Base-by-base conservation (phyloP, 225 moss, liverwort and hornwort species). In the Neckera pumila region DNA sequence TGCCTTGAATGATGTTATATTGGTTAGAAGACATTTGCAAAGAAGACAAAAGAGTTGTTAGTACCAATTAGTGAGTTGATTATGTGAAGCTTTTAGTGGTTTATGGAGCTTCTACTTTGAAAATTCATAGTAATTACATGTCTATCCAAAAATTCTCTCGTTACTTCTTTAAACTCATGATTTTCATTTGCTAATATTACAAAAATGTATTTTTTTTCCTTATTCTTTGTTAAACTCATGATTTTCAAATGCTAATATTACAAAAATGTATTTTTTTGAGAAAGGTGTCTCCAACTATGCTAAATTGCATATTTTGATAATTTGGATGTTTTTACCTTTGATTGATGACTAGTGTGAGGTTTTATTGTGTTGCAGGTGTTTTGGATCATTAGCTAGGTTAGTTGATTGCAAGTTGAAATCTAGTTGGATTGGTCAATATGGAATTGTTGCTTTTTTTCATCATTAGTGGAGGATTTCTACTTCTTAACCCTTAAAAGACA, bases 141-240 rank as follows among this genome's bases (percentile, higher is more conserved):
- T 67, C 12, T 12, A 65, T 34, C 4, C 3, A n/a, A 66, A 61
- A 58, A 58, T 58, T n/a, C n/a, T n/a, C n/a, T n/a, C n/a, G n/a
- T n/a, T n/a, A n/a, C n/a, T n/a, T n/a, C n/a, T n/a, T n/a, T n/a
- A n/a, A n/a, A n/a, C n/a, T n/a, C n/a, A n/a, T n/a, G n/a, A n/a
- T n/a, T n/a, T n/a, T n/a, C n/a, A n/a, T n/a, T n/a, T n/a, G n/a
- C n/a, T n/a, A n/a, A n/a, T n/a, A n/a, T n/a, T n/a, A n/a, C n/a
- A n/a, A n/a, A n/a, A n/a, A n/a, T n/a, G n/a, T n/a, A n/a, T n/a
- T 25, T 10, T 59, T 2, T 11, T 20, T 25, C 0, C 17, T 17
- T 4, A 5, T 17, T 8, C 5, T 33, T 33, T 17, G 30, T 62
- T 30, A 2, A 64, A 67, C 11, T 67, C 11, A 20, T 21, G 11